A percentile compares a stretch with the other conserved stretches of the same genome.
Evolutionary conservation across 2,329 filamentous ascomycete species (phyloP).

Genomic region (Fusarium sp.): DNA sequence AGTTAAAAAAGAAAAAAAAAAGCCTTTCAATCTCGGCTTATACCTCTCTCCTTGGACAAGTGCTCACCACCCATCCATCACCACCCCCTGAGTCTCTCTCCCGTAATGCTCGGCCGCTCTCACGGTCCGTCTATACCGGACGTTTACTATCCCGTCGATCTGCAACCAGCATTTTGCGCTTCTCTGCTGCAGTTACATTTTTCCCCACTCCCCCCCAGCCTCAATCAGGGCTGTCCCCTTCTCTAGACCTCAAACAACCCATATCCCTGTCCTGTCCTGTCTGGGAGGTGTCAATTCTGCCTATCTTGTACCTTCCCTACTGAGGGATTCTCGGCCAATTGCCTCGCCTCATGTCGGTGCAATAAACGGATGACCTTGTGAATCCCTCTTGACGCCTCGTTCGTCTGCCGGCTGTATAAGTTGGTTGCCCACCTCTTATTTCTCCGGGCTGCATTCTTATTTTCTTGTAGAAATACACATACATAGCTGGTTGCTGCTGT

Average conservation of each 20-base stretch:
- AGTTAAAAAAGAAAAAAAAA: background rate
- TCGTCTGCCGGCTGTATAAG: slow-evolving; percentile 26
- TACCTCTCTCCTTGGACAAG: background rate
- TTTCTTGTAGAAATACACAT: background rate
- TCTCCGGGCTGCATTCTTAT: background rate
- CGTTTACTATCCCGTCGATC: slow-evolving; percentile 17
- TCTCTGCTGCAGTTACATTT: slow-evolving; percentile 12
- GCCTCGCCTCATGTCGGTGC: background rate
- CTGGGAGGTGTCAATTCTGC: background rate
- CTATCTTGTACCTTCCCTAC: slow-evolving; percentile 7
- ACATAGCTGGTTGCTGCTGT: background rate
- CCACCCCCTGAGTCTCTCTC: background rate
- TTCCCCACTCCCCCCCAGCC: slow-evolving; percentile 8
- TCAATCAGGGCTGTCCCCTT: background rate
- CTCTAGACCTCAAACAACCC: background rate
- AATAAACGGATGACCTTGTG: slow-evolving; percentile 16
- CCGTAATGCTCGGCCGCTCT: slow-evolving; percentile 27
- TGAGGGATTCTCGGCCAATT: background rate
- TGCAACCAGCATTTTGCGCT: background rate
- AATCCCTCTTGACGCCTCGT: slow-evolving; percentile 1
- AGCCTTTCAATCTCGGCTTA: background rate
- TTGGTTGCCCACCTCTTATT: slow-evolving; percentile 9
- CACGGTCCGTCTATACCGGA: slow-evolving; percentile 40
- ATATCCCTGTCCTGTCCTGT: slow-evolving; percentile 21
- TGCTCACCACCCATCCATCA: background rate